Conservation (phyloP, 2,329 filamentous ascomycete species). For the Fusarium hainanense region DNA sequence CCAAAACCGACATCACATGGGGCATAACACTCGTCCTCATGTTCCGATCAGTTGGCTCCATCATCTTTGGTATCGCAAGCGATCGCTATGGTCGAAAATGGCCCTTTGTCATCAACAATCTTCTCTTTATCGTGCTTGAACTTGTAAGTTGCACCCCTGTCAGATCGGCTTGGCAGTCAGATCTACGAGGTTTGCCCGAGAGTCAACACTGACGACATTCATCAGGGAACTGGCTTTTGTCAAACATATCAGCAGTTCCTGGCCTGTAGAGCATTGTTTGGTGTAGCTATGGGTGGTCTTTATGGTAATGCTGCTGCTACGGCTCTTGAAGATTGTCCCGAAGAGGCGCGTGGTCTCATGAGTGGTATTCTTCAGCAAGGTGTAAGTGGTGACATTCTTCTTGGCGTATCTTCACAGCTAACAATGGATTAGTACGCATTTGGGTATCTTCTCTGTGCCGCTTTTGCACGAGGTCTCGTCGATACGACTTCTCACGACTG, state of each 20-base stretch:
- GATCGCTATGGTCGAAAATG: slow-evolving; percentile 72
- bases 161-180: slow-evolving; percentile 3
- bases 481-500: slow-evolving; percentile 82
- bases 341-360: slow-evolving; percentile 76
- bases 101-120: slow-evolving; percentile 81
- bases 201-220: slow-evolving; percentile 14
- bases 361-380: slow-evolving; percentile 82
- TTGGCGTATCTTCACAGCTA: background rate
- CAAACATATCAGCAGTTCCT: slow-evolving; percentile 77
- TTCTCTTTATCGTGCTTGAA: slow-evolving; percentile 77
- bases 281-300: slow-evolving; percentile 83
- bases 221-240: slow-evolving; percentile 73
- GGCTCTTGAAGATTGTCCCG: slow-evolving; percentile 78
- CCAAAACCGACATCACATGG: slow-evolving; percentile 71
- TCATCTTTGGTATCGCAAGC: slow-evolving; percentile 64
- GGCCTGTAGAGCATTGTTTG: slow-evolving; percentile 79
- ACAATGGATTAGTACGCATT: slow-evolving; percentile 61
- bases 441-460: slow-evolving; percentile 71
- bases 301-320: slow-evolving; percentile 84
- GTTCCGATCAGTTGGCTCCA: slow-evolving; percentile 67
- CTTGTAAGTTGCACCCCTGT: slow-evolving; percentile 61
- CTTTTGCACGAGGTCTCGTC: slow-evolving; percentile 74
- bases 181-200: slow-evolving; percentile 9
- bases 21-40: slow-evolving; percentile 72
- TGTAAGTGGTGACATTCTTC: slow-evolving; percentile 43